Evolutionary conservation across 805 yeast genomes (phyloP).

Genomic region (Isabelozyma rhagii): DNA sequence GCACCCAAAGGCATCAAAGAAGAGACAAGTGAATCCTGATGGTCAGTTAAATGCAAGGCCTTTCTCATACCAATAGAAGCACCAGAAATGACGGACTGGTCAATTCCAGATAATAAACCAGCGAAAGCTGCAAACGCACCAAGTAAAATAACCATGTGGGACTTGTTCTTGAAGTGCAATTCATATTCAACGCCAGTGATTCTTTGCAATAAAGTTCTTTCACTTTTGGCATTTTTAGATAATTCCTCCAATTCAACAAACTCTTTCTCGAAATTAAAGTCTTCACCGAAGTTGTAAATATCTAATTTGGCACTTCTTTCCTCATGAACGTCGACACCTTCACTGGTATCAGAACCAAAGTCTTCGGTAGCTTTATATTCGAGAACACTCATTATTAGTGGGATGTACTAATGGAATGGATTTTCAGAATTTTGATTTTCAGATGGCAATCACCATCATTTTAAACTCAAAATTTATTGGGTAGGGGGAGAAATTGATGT

Average conservation of each 20-base stretch:
- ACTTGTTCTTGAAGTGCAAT: constrained; percentile 43
- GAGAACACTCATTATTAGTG: constrained; percentile 11
- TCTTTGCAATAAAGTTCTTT: constrained; percentile 36
- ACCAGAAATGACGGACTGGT: constrained; percentile 66
- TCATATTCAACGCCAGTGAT: constrained; percentile 33
- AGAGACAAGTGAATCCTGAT: constrained; percentile 51
- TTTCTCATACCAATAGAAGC: constrained; percentile 52
- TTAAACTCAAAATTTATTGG: too few species aligned
- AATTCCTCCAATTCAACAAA: constrained; percentile 30
- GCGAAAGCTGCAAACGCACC: constrained; percentile 62
- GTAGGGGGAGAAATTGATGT: too few species aligned
- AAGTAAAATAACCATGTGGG: constrained; percentile 44
- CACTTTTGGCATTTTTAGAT: constrained; percentile 24
- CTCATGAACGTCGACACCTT: constrained; percentile 4
- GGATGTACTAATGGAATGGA: too few species aligned
- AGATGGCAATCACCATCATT: too few species aligned
- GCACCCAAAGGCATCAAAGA: constrained; percentile 71
- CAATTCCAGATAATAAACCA: constrained; percentile 64
- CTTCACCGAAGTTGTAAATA: constrained; percentile 1
- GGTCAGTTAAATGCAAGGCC: constrained; percentile 35
- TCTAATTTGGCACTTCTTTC: too few species aligned
- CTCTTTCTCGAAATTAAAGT: constrained; percentile 32
- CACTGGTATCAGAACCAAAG: constrained; percentile 13
- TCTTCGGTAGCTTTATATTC: constrained; percentile 12
- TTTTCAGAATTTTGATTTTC: too few species aligned